phyloP scores from a whole-genome alignment of 2,329 filamentous ascomycete genomes.

The Botryosphaeria dothidea region DNA sequence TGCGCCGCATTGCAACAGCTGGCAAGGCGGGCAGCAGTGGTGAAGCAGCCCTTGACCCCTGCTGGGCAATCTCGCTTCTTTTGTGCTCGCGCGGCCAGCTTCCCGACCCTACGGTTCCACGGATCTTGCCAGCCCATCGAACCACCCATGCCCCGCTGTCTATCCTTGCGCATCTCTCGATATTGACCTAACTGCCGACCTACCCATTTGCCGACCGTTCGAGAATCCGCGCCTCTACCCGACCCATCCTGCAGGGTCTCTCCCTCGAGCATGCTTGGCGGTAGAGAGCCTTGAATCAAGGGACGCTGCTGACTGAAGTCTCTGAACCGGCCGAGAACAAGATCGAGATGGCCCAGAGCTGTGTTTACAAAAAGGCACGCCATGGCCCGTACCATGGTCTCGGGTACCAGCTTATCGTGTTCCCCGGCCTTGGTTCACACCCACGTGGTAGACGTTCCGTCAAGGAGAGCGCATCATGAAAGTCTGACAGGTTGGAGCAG shows the following conservation, averaged over 20 bases:
- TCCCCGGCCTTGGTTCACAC: background rate
- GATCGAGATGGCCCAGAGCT: background rate
- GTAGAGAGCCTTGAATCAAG: background rate
- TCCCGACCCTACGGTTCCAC: background rate
- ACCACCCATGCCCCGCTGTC: conserved; percentile 4
- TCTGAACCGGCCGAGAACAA: background rate
- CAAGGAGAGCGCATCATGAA: background rate
- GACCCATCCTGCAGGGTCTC: background rate
- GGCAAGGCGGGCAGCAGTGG: background rate
- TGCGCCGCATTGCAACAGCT: background rate
- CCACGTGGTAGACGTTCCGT: background rate
- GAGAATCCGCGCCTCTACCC: background rate
- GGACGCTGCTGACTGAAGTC: background rate
- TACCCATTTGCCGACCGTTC: background rate
- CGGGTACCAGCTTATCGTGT: background rate
- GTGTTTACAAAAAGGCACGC: background rate
- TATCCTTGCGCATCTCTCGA: conserved; percentile 7
- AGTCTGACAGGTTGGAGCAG: background rate
- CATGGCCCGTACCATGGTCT: background rate
- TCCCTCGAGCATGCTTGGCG: background rate
- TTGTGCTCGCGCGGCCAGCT: background rate
- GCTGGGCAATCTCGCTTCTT: conserved; percentile 14
- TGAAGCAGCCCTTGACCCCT: background rate
- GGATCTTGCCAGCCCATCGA: conserved; percentile 1
- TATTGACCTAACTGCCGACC: background rate